These are phyloP conservation scores for Hirsutella minnesotensis DNA, from an alignment of 2,329 filamentous ascomycete genomes.

Conservation along the genomic window DNA sequence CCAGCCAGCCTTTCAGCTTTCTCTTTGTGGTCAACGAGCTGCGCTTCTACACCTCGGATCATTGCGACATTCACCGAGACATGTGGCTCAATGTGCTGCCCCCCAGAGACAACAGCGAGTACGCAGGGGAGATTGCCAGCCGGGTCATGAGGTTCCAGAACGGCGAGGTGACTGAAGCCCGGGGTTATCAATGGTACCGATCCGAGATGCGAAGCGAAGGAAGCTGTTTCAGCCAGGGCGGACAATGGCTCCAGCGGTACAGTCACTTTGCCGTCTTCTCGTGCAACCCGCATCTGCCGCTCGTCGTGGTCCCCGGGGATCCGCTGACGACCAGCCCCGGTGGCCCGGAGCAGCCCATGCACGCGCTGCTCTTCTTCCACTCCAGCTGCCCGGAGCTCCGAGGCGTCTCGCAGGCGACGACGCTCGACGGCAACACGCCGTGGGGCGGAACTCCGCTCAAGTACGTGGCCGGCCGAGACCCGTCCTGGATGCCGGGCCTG, in stretches of 20 bases:
- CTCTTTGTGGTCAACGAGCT: conserved; percentile 28
- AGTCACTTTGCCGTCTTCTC: conserved; percentile 20
- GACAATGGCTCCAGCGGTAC: conserved; percentile 6
- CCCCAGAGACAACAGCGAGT: conserved; percentile 11
- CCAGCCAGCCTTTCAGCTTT: conserved; percentile 14
- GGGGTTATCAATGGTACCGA: conserved; percentile 1
- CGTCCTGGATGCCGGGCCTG: conserved; percentile 26
- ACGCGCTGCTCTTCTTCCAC: conserved; percentile 17
- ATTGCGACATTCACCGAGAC: conserved; percentile 7
- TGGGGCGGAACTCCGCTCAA: conserved; percentile 8
- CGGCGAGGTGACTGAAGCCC: conserved; percentile 15
- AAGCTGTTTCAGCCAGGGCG: conserved; percentile 1
- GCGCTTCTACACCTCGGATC: conserved; percentile 6
- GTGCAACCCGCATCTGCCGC: conserved; percentile 23
- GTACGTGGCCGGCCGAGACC: conserved; percentile 17
- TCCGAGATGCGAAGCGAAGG: not conserved
- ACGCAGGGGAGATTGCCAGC: conserved; percentile 16
- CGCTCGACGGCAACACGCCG: conserved; percentile 8
- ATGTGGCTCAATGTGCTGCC: conserved; percentile 19
- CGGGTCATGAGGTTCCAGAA: conserved; percentile 23
- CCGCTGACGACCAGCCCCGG: conserved; percentile 3
- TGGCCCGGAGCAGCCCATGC: conserved; percentile 10
- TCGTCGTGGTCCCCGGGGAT: conserved; percentile 16
- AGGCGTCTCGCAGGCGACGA: conserved; percentile 18
- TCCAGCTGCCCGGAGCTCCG: not conserved